Conservation (phyloP, 2,329 filamentous ascomycete genomes). For the Mariannaea elegans region DNA sequence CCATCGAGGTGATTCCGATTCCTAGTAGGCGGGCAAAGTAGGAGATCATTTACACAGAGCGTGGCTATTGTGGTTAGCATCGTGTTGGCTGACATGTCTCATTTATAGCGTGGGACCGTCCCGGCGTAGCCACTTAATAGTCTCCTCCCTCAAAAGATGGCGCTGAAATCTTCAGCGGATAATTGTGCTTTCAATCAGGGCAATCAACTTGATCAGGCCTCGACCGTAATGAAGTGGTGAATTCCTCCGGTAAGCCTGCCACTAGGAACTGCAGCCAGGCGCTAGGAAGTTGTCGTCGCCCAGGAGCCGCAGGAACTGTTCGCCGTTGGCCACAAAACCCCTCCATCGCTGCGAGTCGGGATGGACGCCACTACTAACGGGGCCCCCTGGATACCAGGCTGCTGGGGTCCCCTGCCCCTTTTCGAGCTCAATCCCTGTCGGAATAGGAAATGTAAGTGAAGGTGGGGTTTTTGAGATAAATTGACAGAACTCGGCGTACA, state of each 20-base stretch:
- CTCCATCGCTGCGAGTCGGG: neutral
- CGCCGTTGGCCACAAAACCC: neutral
- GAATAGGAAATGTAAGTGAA: slow-evolving; percentile 20
- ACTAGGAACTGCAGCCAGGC: neutral
- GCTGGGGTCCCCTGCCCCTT: slow-evolving; percentile 15
- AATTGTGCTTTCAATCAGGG: neutral
- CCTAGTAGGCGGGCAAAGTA: neutral
- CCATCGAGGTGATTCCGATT: neutral
- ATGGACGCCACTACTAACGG: slow-evolving; percentile 2
- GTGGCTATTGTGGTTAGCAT: neutral
- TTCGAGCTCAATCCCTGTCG: slow-evolving; percentile 8
- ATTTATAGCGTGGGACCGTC: neutral
- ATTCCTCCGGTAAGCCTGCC: too few relatives aligned
- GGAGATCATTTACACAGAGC: neutral
- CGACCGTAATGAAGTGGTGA: too few relatives aligned
- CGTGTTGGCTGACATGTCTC: neutral
- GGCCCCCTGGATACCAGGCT: slow-evolving; percentile 10
- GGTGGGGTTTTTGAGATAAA: slow-evolving; percentile 7
- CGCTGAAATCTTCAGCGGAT: neutral
- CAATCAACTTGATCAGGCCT: too few relatives aligned
- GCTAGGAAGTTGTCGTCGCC: slow-evolving; percentile 1
- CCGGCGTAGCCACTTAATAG: neutral
- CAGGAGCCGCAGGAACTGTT: slow-evolving; percentile 12
- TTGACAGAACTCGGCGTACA: neutral
- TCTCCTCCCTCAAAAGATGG: neutral